Percentiles rank a stretch among this genome's conserved stretches.
phyloP scores from a whole-genome alignment of 1,284 basidiomycete genomes.

The Sphaerobolus stellatus region DNA sequence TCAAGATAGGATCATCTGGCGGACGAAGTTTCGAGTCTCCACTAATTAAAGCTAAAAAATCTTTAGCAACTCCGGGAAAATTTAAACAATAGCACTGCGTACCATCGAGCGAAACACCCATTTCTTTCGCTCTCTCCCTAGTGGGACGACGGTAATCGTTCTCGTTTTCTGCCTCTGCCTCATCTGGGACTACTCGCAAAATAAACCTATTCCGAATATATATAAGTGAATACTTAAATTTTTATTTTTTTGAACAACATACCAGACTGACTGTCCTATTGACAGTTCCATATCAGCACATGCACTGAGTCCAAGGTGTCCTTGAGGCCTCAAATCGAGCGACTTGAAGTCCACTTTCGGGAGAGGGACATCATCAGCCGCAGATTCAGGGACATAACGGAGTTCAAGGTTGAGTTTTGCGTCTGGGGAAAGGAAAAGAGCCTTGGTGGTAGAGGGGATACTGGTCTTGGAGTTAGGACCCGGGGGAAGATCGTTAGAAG shows the following conservation, averaged over 20 bases:
- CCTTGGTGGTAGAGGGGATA: slow-evolving; percentile 45
- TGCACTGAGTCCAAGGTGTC: slow-evolving; percentile 62
- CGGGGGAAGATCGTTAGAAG: slow-evolving; percentile 42
- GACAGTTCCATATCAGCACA: slow-evolving; percentile 56
- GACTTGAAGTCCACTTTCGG: slow-evolving; percentile 58
- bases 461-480: slow-evolving; percentile 23
- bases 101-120: slow-evolving; percentile 54
- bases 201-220: slow-evolving; percentile 60
- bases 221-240: too few species aligned
- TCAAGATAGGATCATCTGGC: slow-evolving; percentile 61
- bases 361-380: slow-evolving; percentile 42
- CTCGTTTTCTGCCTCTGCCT: slow-evolving; percentile 27
- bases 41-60: slow-evolving; percentile 39
- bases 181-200: slow-evolving; percentile 60
- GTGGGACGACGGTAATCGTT: slow-evolving; percentile 29
- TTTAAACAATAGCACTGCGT: slow-evolving; percentile 2
- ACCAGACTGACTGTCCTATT: slow-evolving; percentile 75
- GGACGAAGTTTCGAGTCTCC: slow-evolving; percentile 53
- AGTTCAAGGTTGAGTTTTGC: slow-evolving; percentile 58
- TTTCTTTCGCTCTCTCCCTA: slow-evolving; percentile 33
- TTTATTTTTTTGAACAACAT: background rate
- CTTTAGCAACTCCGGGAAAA: background rate
- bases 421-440: slow-evolving; percentile 57
- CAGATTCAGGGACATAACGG: slow-evolving; percentile 65
- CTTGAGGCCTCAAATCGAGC: slow-evolving; percentile 62